Base-by-base conservation (phyloP, 1,139 yeast species). In the Arxiozyma telluris region DNA sequence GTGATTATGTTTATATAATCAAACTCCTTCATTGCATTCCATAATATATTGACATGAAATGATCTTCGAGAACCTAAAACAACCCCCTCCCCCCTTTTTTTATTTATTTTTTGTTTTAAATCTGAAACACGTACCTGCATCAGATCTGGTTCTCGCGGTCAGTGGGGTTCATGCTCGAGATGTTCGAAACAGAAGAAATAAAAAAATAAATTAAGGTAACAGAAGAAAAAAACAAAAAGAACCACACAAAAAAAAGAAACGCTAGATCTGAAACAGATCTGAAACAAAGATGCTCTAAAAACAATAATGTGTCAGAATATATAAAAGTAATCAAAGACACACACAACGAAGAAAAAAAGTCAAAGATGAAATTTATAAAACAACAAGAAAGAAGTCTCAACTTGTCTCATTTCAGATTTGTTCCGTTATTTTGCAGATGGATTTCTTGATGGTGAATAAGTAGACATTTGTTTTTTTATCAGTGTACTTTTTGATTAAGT, bases 191-290 rank as follows among this genome's bases (percentile, higher is more conserved):
- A n/a, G 11, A 38, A 38, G 17, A 44, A 30, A 25, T n/a, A 15
- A 30, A 30, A n/a, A 44, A 17, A n/a, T 1, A 44, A 27, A 5
- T 20, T 25, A 9, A 34, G 34, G 22, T 46, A 27, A 27, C 22
- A 27, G 34, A 46, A 46, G 17, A 30, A 30, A 17, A 44, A 15
- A 15, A 34, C 4, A 44, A 44, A n/a, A 17, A 27, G 34, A n/a
- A 21, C 38, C 39, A 34, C 39, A 34, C 38, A 44, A 30, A 25
- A 44, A 25, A 18, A 44, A 18, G 6, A 15, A 44, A 44, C 1
- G 21, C 21, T 2, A 46, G 49, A 38, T 46, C 49, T 38, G 49
- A 46, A 46, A 46, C 49, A 46, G 49, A 46, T 46, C 42, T 46
- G 49, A 46, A 46, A 46, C 49, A 34, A 25, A 17, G 17, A 2